Percentiles rank a stretch among this genome's conserved stretches.
Evolutionary conservation across 306 rosid genomes (phyloP).

Genomic region (Fragaria vesca): DNA sequence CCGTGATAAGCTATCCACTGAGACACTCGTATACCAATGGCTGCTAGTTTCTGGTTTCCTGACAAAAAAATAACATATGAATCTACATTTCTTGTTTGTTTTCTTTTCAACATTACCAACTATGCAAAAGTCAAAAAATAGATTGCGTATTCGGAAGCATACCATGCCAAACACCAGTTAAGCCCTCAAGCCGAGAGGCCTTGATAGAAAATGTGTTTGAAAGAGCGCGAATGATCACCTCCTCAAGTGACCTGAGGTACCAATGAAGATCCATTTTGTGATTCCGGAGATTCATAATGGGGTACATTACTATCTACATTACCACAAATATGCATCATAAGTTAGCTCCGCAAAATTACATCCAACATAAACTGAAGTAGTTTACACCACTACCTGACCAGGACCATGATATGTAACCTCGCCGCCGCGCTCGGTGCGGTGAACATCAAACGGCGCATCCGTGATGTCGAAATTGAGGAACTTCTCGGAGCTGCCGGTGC

Average conservation of each 20-base stretch:
- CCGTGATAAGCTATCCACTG: conserved; percentile 76
- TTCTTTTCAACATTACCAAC: not conserved
- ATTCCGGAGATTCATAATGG: conserved; percentile 76
- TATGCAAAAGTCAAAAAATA: too few species aligned
- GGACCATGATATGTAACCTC: conserved; percentile 58
- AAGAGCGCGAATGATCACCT: conserved; percentile 72
- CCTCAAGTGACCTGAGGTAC: conserved; percentile 87
- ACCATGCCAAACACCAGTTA: conserved; percentile 95
- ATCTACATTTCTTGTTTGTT: not conserved
- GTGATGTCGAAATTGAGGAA: conserved; percentile 40
- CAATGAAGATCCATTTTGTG: conserved; percentile 88
- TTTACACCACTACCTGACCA: conserved; percentile 37
- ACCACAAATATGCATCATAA: conserved; percentile 13
- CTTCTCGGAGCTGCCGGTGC: conserved; percentile 39
- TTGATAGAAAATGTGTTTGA: conserved; percentile 66
- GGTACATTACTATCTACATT: conserved; percentile 78
- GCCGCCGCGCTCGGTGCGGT: conserved; percentile 51
- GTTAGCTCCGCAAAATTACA: not conserved
- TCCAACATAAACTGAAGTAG: not conserved
- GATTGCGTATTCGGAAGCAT: conserved; percentile 6
- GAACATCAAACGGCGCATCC: conserved; percentile 37
- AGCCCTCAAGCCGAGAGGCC: conserved; percentile 68
- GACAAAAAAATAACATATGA: conserved; percentile 2
- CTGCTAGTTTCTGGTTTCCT: conserved; percentile 84
- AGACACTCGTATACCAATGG: conserved; percentile 58